phyloP scores from a whole-genome alignment of 2,329 filamentous ascomycete species.

The Verticillium longisporum region DNA sequence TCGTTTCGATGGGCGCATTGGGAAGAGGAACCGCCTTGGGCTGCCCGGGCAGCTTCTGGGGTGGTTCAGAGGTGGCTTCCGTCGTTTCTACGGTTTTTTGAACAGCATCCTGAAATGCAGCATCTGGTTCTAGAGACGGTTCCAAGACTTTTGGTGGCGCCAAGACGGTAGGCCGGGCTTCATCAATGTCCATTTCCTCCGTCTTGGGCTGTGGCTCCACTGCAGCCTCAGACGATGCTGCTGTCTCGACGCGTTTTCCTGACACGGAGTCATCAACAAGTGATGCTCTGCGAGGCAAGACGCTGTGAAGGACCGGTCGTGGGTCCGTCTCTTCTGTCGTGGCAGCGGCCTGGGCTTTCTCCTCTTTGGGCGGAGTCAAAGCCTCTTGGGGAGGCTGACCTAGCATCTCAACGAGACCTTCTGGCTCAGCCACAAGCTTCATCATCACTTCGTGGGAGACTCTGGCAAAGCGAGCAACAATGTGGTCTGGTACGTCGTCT shows the following conservation, averaged over 20 bases:
- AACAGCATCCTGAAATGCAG: conserved; percentile 10
- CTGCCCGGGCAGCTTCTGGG: background rate
- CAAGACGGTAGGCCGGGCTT: conserved; percentile 5
- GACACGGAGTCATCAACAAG: background rate
- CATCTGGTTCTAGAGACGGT: conserved; percentile 9
- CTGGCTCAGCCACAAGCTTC: conserved; percentile 36
- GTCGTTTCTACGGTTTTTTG: background rate
- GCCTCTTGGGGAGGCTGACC: conserved; percentile 27
- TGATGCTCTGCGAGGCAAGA: background rate
- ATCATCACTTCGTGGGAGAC: conserved; percentile 42
- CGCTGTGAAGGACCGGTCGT: background rate
- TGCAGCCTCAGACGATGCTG: conserved; percentile 1
- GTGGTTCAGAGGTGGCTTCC: background rate
- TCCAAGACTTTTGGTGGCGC: background rate
- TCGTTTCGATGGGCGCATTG: conserved; percentile 9
- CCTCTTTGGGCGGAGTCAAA: conserved; percentile 5
- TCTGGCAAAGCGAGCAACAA: conserved; percentile 38
- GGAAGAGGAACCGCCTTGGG: conserved; percentile 3
- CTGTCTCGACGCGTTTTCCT: background rate
- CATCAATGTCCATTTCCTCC: conserved; percentile 34
- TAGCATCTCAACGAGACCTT: conserved; percentile 35
- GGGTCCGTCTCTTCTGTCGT: background rate
- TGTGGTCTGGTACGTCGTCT: conserved; percentile 29
- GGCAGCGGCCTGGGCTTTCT: conserved; percentile 1
- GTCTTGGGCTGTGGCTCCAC: conserved; percentile 24